A percentile compares a stretch with the other conserved stretches of the same genome.
These are phyloP conservation scores for Aspergillus aculeatus DNA, from an alignment of 2,329 filamentous ascomycete genomes.

Conservation along the genomic window DNA sequence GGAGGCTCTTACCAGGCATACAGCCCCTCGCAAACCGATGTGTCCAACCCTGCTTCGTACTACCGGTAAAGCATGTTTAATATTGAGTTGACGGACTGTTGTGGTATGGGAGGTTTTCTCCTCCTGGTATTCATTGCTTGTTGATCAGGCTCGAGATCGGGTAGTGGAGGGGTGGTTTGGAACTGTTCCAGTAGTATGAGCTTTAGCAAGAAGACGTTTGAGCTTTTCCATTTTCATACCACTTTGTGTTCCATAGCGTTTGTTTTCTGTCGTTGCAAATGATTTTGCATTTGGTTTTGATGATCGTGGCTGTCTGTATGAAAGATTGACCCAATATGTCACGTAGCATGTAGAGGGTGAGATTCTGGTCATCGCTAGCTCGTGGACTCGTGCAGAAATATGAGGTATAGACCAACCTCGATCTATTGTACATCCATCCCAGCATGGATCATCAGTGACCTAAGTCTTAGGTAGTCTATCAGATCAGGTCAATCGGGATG, in stretches of 20 bases:
- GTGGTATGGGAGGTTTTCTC: neutral
- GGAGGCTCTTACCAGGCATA: slow-evolving; percentile 38
- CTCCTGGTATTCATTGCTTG: neutral
- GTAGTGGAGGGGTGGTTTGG: neutral
- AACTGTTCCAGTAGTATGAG: neutral
- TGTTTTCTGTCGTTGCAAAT: neutral
- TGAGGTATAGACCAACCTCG: too few relatives aligned
- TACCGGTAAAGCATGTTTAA: slow-evolving; percentile 32
- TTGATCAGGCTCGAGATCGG: neutral
- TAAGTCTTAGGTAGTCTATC: too few relatives aligned
- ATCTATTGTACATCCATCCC: too few relatives aligned
- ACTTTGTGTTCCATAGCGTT: neutral
- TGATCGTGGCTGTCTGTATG: neutral
- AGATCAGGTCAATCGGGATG: too few relatives aligned
- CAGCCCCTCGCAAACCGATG: slow-evolving; percentile 32
- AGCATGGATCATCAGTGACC: too few relatives aligned
- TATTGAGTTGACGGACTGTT: neutral
- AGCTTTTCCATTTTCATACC: neutral
- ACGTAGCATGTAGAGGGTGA: too few relatives aligned
- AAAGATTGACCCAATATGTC: too few relatives aligned
- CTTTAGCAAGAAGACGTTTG: neutral
- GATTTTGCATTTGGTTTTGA: neutral
- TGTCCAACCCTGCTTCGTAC: slow-evolving; percentile 39
- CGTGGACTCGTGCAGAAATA: too few relatives aligned
- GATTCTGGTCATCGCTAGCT: too few relatives aligned